phyloP scores from a whole-genome alignment of 352 stramenopile genomes.

The Globisporangium orthogonon region DNA sequence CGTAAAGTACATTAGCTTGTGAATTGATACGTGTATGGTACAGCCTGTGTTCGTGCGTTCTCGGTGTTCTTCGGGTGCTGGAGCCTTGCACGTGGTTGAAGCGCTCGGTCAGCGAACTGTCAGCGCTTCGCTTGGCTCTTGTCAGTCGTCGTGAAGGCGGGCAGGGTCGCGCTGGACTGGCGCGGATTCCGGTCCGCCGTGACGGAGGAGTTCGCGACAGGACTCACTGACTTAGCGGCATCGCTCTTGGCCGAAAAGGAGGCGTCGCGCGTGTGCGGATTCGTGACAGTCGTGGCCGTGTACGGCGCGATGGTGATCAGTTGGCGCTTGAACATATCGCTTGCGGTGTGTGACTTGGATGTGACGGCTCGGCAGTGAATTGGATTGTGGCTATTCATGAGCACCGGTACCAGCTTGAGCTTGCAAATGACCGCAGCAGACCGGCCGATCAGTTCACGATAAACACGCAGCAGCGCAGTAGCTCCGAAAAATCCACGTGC shows the following conservation, averaged over 20 bases:
- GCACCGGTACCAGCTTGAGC: too few relatives aligned
- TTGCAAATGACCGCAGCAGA: too few relatives aligned
- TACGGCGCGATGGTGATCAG: slow-evolving; percentile 8
- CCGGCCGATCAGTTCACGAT: too few relatives aligned
- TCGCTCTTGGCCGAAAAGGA: not conserved
- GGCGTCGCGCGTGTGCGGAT: not conserved
- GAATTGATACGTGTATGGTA: too few relatives aligned
- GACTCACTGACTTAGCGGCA: not conserved
- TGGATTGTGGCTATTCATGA: not conserved
- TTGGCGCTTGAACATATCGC: slow-evolving; percentile 9
- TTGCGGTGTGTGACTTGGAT: not conserved
- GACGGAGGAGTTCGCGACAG: not conserved
- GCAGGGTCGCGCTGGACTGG: not conserved
- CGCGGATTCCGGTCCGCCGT: not conserved
- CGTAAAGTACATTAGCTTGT: too few relatives aligned
- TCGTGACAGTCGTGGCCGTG: slow-evolving; percentile 1
- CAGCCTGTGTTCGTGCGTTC: too few relatives aligned
- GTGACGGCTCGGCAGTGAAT: not conserved
- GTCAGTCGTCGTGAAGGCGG: not conserved
- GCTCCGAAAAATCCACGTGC: too few relatives aligned
- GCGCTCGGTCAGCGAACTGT: too few relatives aligned
- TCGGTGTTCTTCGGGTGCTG: too few relatives aligned
- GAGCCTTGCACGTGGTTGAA: too few relatives aligned
- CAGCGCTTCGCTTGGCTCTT: too few relatives aligned
- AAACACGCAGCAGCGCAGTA: too few relatives aligned